Evolutionary conservation across 306 rosid species (phyloP), one percentile per base, ranked within the genome.

Genomic region (Gleditsia sinensis): DNA sequence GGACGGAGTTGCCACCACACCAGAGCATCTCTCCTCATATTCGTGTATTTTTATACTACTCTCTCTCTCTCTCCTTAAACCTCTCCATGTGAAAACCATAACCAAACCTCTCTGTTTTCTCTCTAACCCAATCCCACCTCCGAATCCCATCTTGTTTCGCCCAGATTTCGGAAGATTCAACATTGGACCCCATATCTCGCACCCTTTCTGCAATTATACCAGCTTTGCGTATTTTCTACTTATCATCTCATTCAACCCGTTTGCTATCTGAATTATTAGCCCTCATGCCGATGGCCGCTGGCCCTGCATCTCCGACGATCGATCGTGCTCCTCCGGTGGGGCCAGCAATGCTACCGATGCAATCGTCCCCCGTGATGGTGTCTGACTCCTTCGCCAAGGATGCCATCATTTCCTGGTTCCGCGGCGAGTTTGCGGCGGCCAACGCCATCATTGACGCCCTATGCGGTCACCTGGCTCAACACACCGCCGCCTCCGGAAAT

Each of bases 371-470:
- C 3, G 6, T 85, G 81, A 20, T 87, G 43, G 83, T 95, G 28
- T 75, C 97, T 6, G 97, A 90, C 30, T 72, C 88, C 1, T 61
- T 84, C 59, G 93, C 90, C 12, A 87, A 87, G 74, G 96, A 94
- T 10, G 97, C 98, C 1, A 80, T 95, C 48, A 54, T 95, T 5
- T 87, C 94, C 0, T 95, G 99, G 99, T 90, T 78, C 64, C 89
- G 91, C 9, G 90, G 96, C 13, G 99, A 95, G 75, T 95, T 95
- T 19, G 99, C 98, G 7, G 99, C 99, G 1, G 97, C 99, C 0
- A 95, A 95, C 77, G 98, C 98, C 46, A 92, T 95, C 74, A 92
- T 95, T 45, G 99, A 95, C 70, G 81, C 88, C 0, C 94, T 95
- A 36, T 90, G 96, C 49, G 84, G 87, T 0, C 98, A 95, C 78